Evolutionary conservation across 495 filamentous ascomycete genomes (phyloP).

Genomic region (Clohesyomyces aquaticus): DNA sequence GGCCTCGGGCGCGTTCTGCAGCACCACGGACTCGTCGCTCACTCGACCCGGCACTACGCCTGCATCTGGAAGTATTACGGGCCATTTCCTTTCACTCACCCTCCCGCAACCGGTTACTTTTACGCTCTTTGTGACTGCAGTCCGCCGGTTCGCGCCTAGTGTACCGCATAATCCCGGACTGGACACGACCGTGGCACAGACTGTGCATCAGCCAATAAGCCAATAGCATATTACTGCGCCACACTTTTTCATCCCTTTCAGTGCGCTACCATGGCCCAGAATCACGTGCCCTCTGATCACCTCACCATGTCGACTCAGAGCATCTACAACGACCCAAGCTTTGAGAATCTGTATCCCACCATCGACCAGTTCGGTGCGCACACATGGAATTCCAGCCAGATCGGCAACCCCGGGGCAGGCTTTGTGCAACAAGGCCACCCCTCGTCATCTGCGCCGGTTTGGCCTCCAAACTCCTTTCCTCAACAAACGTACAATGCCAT

Average conservation of each 20-base stretch:
- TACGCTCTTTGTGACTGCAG: conserved; percentile 28
- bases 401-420: conserved; percentile 11
- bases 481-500: conserved; percentile 18
- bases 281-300: conserved; percentile 37
- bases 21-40: conserved; percentile 18
- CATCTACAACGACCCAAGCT: conserved; percentile 32
- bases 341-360: conserved; percentile 20
- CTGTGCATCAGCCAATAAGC: conserved; percentile 27
- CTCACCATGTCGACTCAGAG: conserved; percentile 31
- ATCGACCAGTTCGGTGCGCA: conserved; percentile 20
- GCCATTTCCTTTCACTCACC: conserved; percentile 11
- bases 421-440: conserved; percentile 1
- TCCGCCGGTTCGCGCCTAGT: conserved; percentile 32
- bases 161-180: conserved; percentile 24
- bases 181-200: conserved; percentile 1
- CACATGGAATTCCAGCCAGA: conserved; percentile 17
- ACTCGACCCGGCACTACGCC: conserved; percentile 16
- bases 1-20: conserved; percentile 9
- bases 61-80: conserved; percentile 29
- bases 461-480: conserved; percentile 23
- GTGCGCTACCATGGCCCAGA: conserved; percentile 34
- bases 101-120: conserved; percentile 15
- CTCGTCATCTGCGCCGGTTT: conserved; percentile 3
- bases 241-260: too few relatives aligned
- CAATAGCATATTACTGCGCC: too few relatives aligned